Conservation (phyloP, 2,329 filamentous ascomycete genomes). For the Pestalotiopsis sp. region DNA sequence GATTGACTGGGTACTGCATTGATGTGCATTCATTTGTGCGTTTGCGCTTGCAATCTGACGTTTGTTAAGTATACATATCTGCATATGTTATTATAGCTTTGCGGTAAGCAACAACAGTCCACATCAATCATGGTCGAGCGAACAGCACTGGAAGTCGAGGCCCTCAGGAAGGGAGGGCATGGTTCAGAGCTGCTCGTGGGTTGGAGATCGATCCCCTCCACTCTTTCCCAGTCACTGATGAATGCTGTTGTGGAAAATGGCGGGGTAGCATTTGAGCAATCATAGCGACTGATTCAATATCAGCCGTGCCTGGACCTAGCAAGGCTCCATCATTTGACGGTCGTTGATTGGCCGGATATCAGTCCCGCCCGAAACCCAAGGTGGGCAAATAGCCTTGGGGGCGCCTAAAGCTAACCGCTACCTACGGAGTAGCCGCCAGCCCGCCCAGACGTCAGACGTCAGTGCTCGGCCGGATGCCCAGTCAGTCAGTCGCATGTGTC, state of each 20-base stretch:
- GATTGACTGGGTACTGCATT: no score
- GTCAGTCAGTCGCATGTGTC: not conserved
- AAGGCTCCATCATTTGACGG: not conserved
- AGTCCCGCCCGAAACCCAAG: not conserved
- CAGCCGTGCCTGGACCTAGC: conserved; percentile 13
- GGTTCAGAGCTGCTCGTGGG: not conserved
- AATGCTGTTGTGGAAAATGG: not conserved
- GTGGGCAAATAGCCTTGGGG: not conserved
- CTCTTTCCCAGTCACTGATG: not conserved
- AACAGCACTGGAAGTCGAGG: no score
- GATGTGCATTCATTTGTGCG: no score
- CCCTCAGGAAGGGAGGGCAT: not conserved
- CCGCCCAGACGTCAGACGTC: not conserved
- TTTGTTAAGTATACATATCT: no score
- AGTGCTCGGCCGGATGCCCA: not conserved
- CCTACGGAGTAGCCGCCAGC: not conserved
- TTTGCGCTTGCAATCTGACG: no score
- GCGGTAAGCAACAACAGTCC: no score
- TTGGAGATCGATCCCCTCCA: not conserved
- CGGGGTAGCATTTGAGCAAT: conserved; percentile 7
- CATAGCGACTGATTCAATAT: not conserved
- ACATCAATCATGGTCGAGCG: no score
- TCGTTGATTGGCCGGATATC: not conserved
- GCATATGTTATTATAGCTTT: no score
- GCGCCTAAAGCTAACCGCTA: not conserved